Evolutionary conservation across 192 early-diverging fungal genomes (phyloP).

Genomic region (Geranomyces michiganensis): DNA sequence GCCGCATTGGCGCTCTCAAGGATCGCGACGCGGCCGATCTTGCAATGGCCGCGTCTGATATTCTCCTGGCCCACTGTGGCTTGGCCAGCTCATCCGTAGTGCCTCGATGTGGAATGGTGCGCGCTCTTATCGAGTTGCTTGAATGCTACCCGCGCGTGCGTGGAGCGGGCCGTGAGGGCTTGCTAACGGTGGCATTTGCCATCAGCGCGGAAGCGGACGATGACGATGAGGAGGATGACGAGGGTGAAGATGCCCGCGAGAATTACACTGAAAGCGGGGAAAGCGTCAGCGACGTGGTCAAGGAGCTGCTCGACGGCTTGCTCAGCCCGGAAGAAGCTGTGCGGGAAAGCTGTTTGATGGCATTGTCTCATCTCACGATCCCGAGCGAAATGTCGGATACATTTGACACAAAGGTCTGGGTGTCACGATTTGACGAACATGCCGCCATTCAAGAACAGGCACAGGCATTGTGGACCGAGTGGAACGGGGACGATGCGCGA

Average conservation of each 20-base stretch:
- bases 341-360: constrained; percentile 65
- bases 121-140: constrained; percentile 43
- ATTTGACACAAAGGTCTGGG: constrained; percentile 73
- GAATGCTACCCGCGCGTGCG: constrained; percentile 47
- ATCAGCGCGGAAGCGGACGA: constrained; percentile 40
- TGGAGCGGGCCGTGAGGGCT: constrained; percentile 41
- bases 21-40: constrained; percentile 47
- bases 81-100: constrained; percentile 30
- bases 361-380: constrained; percentile 56
- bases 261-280: constrained; percentile 26
- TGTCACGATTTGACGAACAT: constrained; percentile 62
- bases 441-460: constrained; percentile 64
- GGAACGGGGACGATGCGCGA: constrained; percentile 39
- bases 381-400: constrained; percentile 48
- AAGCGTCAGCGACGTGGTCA: constrained; percentile 51
- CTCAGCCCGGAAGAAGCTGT: constrained; percentile 68
- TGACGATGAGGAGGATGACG: constrained; percentile 22
- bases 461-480: constrained; percentile 61
- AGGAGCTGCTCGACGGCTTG: constrained; percentile 64
- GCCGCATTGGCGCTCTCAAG: constrained; percentile 40
- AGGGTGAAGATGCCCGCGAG: neutral
- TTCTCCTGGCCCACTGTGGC: constrained; percentile 49
- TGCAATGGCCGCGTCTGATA: constrained; percentile 43
- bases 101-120: constrained; percentile 42
- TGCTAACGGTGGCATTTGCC: constrained; percentile 43